Base-by-base conservation (phyloP, 768 basidiomycete genomes). In the Calocybe gangraenosa region DNA sequence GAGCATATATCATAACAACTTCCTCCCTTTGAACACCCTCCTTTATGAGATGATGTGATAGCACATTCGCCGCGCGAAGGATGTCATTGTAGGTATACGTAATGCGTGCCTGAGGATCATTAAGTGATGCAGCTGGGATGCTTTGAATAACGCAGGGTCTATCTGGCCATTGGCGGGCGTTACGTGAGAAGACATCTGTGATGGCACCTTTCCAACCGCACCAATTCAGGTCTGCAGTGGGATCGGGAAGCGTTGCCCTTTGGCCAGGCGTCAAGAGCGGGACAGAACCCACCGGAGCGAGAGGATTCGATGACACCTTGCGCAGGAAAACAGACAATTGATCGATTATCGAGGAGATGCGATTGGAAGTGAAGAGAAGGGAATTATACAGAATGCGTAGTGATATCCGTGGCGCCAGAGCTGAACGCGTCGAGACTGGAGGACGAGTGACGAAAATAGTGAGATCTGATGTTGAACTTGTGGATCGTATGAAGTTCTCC, bases 141-240 rank as follows among this genome's bases (percentile, higher is more conserved):
- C 76, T 81, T 63, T 99, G 95, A 39, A 98, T 71, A 25, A 99
- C 88, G 56, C 95, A 98, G 3, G 87, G 71, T n/a, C 84, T 72
- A 22, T 91, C 84, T 0, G 95, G 94, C 65, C 79, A 78, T 46
- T 69, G 65, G 9, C 75, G 70, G 2, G 96, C 96, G 66, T 99
- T 97, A 30, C 70, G 68, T 8, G 92, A 87, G 65, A 99, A 98
- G 18, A 98, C 80, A 60, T 95, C 88, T 11, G 95, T 92, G 59
- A 99, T 97, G 6, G 95, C 90, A 23, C 95, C 96, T 62, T 93
- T 92, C 81, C 86, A 99, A 41, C 86, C 94, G 64, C 92, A 95
- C 95, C 96, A 99, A 56, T 96, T 79, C 28, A 99, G 77, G 62
- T 98, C 86, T 13, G 81, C 85, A 9, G 79, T 81, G 2, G 95